Conservation (phyloP, 2,329 filamentous ascomycete species). For the Epichloe aotearoae region DNA sequence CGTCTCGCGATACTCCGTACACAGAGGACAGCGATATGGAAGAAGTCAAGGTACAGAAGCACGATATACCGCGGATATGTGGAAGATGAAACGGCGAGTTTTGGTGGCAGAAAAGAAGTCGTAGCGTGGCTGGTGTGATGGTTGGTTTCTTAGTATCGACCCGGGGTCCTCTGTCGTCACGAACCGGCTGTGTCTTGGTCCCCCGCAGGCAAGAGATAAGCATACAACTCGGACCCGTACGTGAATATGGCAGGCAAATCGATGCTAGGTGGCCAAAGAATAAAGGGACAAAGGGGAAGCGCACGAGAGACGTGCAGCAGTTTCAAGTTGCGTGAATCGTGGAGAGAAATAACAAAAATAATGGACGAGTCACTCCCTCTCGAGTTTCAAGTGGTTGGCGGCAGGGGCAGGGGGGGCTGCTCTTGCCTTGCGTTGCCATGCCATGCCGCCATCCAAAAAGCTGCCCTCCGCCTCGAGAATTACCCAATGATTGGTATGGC, state of each 20-base stretch:
- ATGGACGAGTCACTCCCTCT: not conserved
- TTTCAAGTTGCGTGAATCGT: not conserved
- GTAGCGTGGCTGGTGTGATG: not conserved
- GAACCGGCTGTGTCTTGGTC: not conserved
- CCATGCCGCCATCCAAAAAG: not conserved
- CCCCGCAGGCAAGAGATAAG: too few relatives aligned
- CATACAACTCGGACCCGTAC: too few relatives aligned
- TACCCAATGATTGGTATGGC: not conserved
- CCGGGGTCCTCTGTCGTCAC: not conserved
- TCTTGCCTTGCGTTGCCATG: not conserved
- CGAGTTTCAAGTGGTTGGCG: constrained; percentile 1
- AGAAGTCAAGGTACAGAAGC: too few relatives aligned
- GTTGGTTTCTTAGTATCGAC: not conserved
- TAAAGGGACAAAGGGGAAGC: not conserved
- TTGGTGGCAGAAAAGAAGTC: not conserved
- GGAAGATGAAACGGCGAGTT: not conserved
- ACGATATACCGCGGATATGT: too few relatives aligned
- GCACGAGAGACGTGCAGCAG: not conserved
- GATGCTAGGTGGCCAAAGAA: not conserved
- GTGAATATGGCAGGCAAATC: not conserved
- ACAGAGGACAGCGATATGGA: too few relatives aligned
- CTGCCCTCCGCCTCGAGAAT: too few relatives aligned
- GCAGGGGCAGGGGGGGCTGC: not conserved
- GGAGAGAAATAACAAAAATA: not conserved
- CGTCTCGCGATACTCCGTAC: not conserved